Evolutionary conservation across 768 basidiomycete species (phyloP).

Genomic region (Mycena capillaripes): DNA sequence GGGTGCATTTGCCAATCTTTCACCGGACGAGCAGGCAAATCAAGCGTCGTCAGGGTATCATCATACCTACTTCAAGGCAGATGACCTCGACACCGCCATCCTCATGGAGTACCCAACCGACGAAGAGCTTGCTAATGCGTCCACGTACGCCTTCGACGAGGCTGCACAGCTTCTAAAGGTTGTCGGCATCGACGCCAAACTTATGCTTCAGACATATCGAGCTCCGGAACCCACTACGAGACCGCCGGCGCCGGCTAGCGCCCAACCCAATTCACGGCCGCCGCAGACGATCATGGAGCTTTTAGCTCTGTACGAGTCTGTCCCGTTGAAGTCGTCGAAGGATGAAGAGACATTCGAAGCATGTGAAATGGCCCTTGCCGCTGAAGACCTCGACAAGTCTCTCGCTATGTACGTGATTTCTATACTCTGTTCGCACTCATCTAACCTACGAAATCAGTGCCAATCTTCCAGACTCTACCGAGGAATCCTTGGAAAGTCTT

Average conservation of each 20-base stretch:
- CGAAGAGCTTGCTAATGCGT: slow-evolving; percentile 28
- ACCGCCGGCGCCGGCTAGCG: background rate
- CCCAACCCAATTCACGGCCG: background rate
- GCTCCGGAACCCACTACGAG: background rate
- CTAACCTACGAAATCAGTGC: too few species aligned
- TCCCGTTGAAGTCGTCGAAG: background rate
- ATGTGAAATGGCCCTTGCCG: slow-evolving; percentile 34
- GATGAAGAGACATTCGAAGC: slow-evolving; percentile 21
- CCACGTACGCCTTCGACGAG: slow-evolving; percentile 31
- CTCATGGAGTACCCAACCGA: slow-evolving; percentile 36
- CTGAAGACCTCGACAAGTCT: slow-evolving; percentile 26
- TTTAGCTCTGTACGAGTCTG: slow-evolving; percentile 14
- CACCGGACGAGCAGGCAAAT: slow-evolving; percentile 30
- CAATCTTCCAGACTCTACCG: slow-evolving; percentile 23
- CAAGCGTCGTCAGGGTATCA: slow-evolving; percentile 37
- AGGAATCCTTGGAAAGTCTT: background rate
- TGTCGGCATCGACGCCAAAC: slow-evolving; percentile 30
- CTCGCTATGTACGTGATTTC: slow-evolving; percentile 24
- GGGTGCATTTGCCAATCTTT: slow-evolving; percentile 23
- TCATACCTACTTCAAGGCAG: slow-evolving; percentile 39
- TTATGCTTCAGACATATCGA: slow-evolving; percentile 19
- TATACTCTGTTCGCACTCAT: too few species aligned
- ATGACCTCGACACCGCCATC: slow-evolving; percentile 28
- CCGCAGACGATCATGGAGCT: slow-evolving; percentile 28
- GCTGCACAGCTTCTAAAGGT: slow-evolving; percentile 24